phyloP scores from a whole-genome alignment of 2,329 filamentous ascomycete genomes.

The Alternaria ethzedia region DNA sequence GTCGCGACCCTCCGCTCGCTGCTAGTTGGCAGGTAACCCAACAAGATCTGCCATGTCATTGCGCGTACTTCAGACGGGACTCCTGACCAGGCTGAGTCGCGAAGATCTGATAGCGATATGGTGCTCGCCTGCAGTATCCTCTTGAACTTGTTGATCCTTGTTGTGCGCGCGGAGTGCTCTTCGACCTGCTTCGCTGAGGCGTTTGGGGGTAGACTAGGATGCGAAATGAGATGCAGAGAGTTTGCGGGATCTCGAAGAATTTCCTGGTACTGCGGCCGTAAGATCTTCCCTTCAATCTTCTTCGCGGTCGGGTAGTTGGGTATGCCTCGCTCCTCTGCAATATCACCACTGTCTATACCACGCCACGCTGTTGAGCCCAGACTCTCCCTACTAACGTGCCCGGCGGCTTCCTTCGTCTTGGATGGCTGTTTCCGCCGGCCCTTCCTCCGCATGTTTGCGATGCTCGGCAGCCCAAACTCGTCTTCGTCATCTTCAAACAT shows the following conservation, averaged over 20 bases:
- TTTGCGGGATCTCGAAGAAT: constrained; percentile 88
- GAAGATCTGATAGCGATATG: constrained; percentile 82
- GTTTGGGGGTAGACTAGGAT: constrained; percentile 74
- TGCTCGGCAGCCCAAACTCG: constrained; percentile 91
- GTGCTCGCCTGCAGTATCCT: constrained; percentile 90
- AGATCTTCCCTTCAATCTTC: constrained; percentile 91
- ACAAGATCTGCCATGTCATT: constrained; percentile 97
- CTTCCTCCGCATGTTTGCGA: constrained; percentile 88
- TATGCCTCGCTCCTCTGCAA: constrained; percentile 85
- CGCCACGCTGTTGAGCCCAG: constrained; percentile 54
- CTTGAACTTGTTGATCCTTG: constrained; percentile 98
- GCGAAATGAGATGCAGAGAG: constrained; percentile 90
- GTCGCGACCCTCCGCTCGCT: constrained; percentile 90
- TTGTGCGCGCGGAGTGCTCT: constrained; percentile 83
- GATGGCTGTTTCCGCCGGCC: constrained; percentile 54
- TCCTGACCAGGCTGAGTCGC: constrained; percentile 90
- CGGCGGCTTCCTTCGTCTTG: constrained; percentile 55
- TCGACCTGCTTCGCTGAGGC: constrained; percentile 85
- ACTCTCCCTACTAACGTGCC: constrained; percentile 28
- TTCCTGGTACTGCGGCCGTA: constrained; percentile 97
- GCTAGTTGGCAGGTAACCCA: constrained; percentile 96
- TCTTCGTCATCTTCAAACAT: constrained; percentile 89
- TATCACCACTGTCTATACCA: constrained; percentile 84
- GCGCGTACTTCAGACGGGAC: constrained; percentile 93
- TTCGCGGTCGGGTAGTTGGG: constrained; percentile 86